Percentiles rank a stretch among this genome's conserved stretches.
phyloP scores from a whole-genome alignment of 192 early-diverging fungal genomes.

The Glomus cerebriforme region DNA sequence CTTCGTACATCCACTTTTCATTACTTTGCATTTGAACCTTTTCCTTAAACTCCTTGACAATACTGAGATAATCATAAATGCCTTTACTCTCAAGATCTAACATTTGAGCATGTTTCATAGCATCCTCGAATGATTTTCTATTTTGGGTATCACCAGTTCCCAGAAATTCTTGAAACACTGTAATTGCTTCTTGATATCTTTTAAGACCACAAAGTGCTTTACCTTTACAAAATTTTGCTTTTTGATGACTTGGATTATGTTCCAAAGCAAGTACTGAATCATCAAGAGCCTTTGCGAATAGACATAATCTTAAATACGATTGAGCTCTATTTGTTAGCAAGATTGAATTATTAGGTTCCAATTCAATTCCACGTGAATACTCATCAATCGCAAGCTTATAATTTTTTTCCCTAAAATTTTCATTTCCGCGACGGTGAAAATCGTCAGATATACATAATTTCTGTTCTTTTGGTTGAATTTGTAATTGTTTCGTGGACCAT shows the following conservation, averaged over 20 bases:
- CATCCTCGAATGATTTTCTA: too few species aligned
- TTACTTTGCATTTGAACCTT: too few species aligned
- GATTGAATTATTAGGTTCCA: conserved; percentile 78
- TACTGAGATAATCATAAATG: too few species aligned
- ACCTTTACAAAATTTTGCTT: conserved; percentile 43
- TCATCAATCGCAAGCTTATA: conserved; percentile 66
- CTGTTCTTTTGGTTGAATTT: too few species aligned
- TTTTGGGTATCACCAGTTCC: too few species aligned
- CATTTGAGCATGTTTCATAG: too few species aligned
- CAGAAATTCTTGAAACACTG: background rate
- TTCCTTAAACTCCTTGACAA: too few species aligned
- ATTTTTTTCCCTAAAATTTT: conserved; percentile 69
- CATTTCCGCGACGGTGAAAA: conserved; percentile 58
- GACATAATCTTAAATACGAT: conserved; percentile 65
- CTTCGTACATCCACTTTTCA: too few species aligned
- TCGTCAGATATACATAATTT: background rate
- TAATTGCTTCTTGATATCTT: background rate
- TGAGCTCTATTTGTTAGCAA: conserved; percentile 85
- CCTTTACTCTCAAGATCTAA: too few species aligned
- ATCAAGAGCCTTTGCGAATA: conserved; percentile 65
- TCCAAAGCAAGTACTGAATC: conserved; percentile 78
- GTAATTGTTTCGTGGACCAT: background rate
- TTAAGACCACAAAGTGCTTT: conserved; percentile 4
- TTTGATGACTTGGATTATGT: conserved; percentile 75
- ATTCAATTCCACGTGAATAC: conserved; percentile 73